phyloP scores from a whole-genome alignment of 306 rosid species.

The Trichosanthes truncata region DNA sequence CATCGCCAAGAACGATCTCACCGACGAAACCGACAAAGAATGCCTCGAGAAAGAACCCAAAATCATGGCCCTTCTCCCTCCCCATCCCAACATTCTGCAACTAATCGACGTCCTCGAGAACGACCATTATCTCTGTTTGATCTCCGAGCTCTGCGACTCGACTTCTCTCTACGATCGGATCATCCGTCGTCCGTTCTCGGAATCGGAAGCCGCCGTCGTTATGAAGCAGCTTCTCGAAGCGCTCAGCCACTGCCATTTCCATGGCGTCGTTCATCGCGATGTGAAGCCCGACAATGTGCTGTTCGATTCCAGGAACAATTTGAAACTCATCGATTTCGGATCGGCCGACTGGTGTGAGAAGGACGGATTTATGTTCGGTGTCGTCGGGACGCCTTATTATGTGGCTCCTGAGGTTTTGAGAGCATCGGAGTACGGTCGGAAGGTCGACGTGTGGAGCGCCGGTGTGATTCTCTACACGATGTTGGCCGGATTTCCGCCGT shows the following conservation, averaged over 20 bases:
- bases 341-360: constrained; percentile 65
- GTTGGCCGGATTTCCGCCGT: constrained; percentile 72
- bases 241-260: constrained; percentile 44
- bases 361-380: constrained; percentile 34
- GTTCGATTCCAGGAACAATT: constrained; percentile 34
- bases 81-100: constrained; percentile 56
- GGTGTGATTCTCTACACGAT: constrained; percentile 60
- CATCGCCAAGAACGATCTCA: constrained; percentile 43
- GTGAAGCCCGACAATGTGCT: constrained; percentile 65
- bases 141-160: constrained; percentile 50
- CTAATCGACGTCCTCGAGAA: constrained; percentile 40
- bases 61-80: constrained; percentile 47
- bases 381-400: constrained; percentile 76
- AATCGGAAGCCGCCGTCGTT: constrained; percentile 31
- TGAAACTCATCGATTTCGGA: constrained; percentile 73
- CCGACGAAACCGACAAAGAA: constrained; percentile 44
- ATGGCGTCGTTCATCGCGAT: constrained; percentile 61
- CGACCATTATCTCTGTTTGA: constrained; percentile 29
- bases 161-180: constrained; percentile 58
- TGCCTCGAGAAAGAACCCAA: constrained; percentile 67
- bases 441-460: constrained; percentile 67
- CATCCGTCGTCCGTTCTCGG: constrained; percentile 27
- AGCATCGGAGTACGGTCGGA: constrained; percentile 45
- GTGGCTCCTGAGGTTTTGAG: constrained; percentile 68
- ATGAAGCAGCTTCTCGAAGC: constrained; percentile 50